Base-by-base conservation (phyloP, 371 early-diverging fungal species). In the Mucor indicus region DNA sequence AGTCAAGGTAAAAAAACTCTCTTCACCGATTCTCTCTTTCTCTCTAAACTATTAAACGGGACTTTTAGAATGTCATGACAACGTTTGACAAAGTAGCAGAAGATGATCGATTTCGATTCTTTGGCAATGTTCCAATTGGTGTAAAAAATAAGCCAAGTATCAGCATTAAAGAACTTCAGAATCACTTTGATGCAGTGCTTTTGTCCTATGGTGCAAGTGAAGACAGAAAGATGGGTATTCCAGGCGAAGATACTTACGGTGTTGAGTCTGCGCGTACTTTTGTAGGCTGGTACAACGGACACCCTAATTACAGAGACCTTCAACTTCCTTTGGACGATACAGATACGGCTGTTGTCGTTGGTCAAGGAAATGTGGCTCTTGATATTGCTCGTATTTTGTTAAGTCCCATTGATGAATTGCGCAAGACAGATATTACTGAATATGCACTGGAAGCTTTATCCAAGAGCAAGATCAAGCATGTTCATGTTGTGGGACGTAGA, bases 291-390 rank as follows among this genome's bases (percentile, higher is more conserved):
- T 96, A 96, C 58, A 98, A 98, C 64, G 96, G 96, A 0, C 62
- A 81, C n/a, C 95, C 96, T 0, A 70, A 72, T 15, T 72, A 73
- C 49, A 63, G 71, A 25, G 54, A 77, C 15, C 53, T 93, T 45
- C 38, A 66, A 13, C 43, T 80, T 4, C 86, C 90, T 48, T 72
- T 93, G 31, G 57, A 71, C n/a, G 60, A 58, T 11, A 77, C 79
- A 0, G 91, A 92, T 27, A 86, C 85, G 0, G 92, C 86, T 0
- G 84, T 89, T 0, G 77, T 99, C 1, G 75, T 98, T 30, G 99
- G 98, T 4, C 91, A 95, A 42, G 99, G 99, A 9, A 98, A 98
- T 59, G 98, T 98, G 0, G 94, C 98, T 0, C 59, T 98, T 44
- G 98, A 98, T 69, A 82, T 91, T 17, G 96, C 98, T 0, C 76